phyloP scores from a whole-genome alignment of 345 rosid genomes.

The Salix dunnii region DNA sequence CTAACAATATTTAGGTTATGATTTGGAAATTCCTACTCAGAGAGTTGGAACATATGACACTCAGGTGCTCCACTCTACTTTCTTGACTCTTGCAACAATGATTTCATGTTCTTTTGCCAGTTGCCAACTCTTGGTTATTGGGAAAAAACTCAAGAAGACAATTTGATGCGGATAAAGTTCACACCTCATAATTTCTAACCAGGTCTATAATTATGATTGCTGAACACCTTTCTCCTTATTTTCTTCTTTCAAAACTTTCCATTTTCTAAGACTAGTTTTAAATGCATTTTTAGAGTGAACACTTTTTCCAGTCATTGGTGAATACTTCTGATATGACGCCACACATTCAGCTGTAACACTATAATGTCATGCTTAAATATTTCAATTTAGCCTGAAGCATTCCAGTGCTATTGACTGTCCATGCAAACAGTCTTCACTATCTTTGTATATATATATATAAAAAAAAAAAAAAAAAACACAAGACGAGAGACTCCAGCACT shows the following conservation, averaged over 20 bases:
- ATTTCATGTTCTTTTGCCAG: not conserved
- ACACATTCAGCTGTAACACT: slow-evolving; percentile 73
- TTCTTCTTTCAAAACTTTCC: not conserved
- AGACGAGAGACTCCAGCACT: not conserved
- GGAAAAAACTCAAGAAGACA: not conserved
- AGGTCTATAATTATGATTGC: not conserved
- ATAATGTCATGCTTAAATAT: not conserved
- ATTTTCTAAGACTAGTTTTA: slow-evolving; percentile 2
- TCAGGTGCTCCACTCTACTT: slow-evolving; percentile 46
- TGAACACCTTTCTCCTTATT: not conserved
- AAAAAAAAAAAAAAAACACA: not conserved
- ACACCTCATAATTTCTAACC: not conserved
- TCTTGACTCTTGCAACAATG: not conserved
- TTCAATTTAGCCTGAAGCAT: not conserved
- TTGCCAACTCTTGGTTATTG: not conserved
- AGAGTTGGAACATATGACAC: slow-evolving; percentile 89
- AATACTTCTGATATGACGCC: slow-evolving; percentile 95
- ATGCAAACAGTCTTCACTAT: not conserved
- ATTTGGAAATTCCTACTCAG: slow-evolving; percentile 69
- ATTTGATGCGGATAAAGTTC: slow-evolving; percentile 1
- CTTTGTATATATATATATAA: not conserved
- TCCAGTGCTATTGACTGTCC: not conserved
- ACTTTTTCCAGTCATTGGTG: slow-evolving; percentile 87
- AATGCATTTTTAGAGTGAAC: slow-evolving; percentile 63
- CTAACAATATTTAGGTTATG: slow-evolving; percentile 68